Percentiles rank a stretch among this genome's conserved stretches.
These are phyloP conservation scores for Pseudonectria foliicola DNA, from an alignment of 2,329 filamentous ascomycete species.

Conservation along the genomic window DNA sequence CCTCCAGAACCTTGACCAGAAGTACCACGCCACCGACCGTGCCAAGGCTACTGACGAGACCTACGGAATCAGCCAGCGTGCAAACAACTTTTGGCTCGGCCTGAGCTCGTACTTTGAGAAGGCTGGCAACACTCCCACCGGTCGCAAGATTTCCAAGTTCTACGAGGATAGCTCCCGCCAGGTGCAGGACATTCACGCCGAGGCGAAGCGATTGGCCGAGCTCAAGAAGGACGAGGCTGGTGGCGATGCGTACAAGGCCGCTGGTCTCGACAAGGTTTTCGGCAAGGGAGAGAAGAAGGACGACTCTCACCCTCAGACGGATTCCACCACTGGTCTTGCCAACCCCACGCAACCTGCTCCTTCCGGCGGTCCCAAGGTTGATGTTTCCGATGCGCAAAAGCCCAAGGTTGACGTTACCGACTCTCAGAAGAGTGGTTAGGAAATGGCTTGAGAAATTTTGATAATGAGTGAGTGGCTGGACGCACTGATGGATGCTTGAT, in stretches of 20 bases:
- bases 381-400: too few species aligned
- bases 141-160: constrained; percentile 80
- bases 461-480: too few species aligned
- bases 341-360: constrained; percentile 5
- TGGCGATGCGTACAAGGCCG: constrained; percentile 51
- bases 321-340: constrained; percentile 4
- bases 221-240: constrained; percentile 67
- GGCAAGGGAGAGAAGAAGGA: constrained; percentile 42
- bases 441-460: too few species aligned
- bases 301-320: constrained; percentile 10
- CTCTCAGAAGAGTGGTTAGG: too few species aligned
- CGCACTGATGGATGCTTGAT: too few species aligned
- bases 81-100: constrained; percentile 55
- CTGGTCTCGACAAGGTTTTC: constrained; percentile 51
- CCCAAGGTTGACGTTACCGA: too few species aligned
- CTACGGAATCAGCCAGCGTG: constrained; percentile 74
- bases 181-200: constrained; percentile 86
- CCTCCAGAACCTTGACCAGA: constrained; percentile 70
- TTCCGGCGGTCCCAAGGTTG: constrained; percentile 5
- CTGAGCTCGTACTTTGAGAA: constrained; percentile 91
- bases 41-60: constrained; percentile 77
- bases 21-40: constrained; percentile 82
- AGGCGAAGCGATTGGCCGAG: constrained; percentile 81
- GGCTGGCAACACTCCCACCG: constrained; percentile 78
- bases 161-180: constrained; percentile 81